Evolutionary conservation across 139 green algal genomes (phyloP), one percentile per base, ranked within the genome.

Genomic region (Chara braunii): DNA sequence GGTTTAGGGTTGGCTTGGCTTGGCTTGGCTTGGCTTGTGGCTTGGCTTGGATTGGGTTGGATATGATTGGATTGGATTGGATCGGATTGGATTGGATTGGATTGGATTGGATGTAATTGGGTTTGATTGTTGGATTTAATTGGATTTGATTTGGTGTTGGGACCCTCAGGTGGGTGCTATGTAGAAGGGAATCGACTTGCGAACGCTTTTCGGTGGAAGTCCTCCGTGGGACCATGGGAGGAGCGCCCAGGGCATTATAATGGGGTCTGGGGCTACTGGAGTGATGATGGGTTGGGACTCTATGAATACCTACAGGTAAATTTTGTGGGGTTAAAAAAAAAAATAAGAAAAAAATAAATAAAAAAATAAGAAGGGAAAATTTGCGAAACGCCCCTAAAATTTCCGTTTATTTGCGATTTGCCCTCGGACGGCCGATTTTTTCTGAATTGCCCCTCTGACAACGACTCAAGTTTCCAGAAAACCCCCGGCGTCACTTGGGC

Each of bases 181-280:
- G 62, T 89, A 12, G 84, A 89, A 70, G 72, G 72, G 1, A 68
- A 82, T 32, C 64, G 35, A 18, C 44, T 85, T 59, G 5, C 51
- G 51, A 67, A 84, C 51, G 44, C 64, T 2, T 89, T 83, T 43
- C 31, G 52, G 18, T 89, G 84, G 84, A 82, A 82, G 50, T 3
- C 59, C 1, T 40, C 64, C 0, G 9, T 89, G 2, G 84, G 84
- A 12, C 35, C 12, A 1, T 43, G 55, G 14, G 75, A 80, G 48
- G 44, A 71, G 14, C 74, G 84, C 1, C 65, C 80, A 3, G 84
- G 84, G 2, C 84, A 89, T 68, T 53, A 67, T 30, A 88, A 88
- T 43, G 67, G 35, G 31, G 56, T 81, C 28, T 89, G 84, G 84
- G 71, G 67, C 12, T 89, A 89, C 52, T 89, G 83, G 83, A 82